phyloP scores from a whole-genome alignment of 2,329 filamentous ascomycete genomes.

The Sporothrix humicola region DNA sequence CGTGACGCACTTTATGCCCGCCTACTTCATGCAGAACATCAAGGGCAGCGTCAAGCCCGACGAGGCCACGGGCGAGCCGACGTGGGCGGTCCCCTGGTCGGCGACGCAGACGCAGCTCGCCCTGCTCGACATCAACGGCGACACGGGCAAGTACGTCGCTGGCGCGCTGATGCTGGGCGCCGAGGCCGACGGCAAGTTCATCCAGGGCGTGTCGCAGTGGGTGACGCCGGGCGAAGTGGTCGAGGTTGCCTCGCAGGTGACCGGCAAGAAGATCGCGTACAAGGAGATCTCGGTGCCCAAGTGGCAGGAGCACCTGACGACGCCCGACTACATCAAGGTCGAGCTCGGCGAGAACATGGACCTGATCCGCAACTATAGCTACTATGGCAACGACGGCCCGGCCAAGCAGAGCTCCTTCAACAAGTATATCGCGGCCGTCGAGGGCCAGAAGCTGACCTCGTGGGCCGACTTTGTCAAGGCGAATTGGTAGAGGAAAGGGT shows the following conservation, averaged over 20 bases:
- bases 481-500: background rate
- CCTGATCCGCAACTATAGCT: conserved; percentile 58
- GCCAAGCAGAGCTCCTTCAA: conserved; percentile 46
- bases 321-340: background rate
- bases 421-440: conserved; percentile 47
- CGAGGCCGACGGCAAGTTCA: conserved; percentile 1
- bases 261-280: background rate
- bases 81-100: conserved; percentile 43
- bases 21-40: conserved; percentile 60
- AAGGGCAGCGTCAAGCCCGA: conserved; percentile 41
- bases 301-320: background rate
- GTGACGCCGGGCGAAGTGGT: conserved; percentile 4
- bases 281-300: background rate
- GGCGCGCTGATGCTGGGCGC: background rate
- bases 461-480: conserved; percentile 49
- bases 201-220: conserved; percentile 26
- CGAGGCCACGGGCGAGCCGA: conserved; percentile 44
- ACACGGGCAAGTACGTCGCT: conserved; percentile 46
- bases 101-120: conserved; percentile 44
- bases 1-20: conserved; percentile 51
- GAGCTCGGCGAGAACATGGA: conserved; percentile 44
- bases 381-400: conserved; percentile 48
- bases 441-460: conserved; percentile 50
- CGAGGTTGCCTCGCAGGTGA: background rate
- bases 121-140: conserved; percentile 44